phyloP scores from a whole-genome alignment of 1,284 basidiomycete genomes.

The Leccinum cinnamomeum region DNA sequence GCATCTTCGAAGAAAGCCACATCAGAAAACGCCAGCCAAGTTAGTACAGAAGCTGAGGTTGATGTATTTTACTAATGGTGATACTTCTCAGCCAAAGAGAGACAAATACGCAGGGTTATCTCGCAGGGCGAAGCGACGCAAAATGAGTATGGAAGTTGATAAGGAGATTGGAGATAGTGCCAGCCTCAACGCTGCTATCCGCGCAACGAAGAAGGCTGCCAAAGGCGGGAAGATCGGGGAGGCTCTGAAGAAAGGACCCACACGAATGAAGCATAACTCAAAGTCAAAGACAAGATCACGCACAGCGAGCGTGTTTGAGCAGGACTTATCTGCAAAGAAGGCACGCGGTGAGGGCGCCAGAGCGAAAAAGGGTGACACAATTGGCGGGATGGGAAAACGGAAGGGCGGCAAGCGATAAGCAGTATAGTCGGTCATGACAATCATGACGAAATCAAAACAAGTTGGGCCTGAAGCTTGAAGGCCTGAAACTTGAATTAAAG shows the following conservation, averaged over 20 bases:
- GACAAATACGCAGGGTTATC: conserved; percentile 85
- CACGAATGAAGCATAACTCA: conserved; percentile 21
- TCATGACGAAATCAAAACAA: not conserved
- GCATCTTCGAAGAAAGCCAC: conserved; percentile 32
- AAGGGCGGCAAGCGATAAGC: conserved; percentile 44
- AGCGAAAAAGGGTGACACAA: conserved; percentile 49
- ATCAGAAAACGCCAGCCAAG: conserved; percentile 12
- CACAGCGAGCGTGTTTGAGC: conserved; percentile 38
- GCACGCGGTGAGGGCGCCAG: conserved; percentile 42
- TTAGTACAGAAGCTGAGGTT: conserved; percentile 15
- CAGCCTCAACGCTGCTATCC: conserved; percentile 72
- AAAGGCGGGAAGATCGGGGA: conserved; percentile 50
- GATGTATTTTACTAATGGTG: conserved; percentile 6
- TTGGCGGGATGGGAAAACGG: conserved; percentile 49
- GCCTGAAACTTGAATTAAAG: not conserved
- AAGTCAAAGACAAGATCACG: conserved; percentile 25
- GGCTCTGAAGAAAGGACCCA: conserved; percentile 18
- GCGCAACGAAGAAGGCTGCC: conserved; percentile 79
- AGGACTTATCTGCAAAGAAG: conserved; percentile 39
- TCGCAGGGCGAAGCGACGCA: conserved; percentile 80
- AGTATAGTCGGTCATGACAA: conserved; percentile 6
- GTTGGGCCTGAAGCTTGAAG: not conserved
- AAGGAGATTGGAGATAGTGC: conserved; percentile 55
- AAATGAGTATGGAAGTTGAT: conserved; percentile 82
- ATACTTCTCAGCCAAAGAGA: conserved; percentile 62